Base-by-base conservation (phyloP, 768 basidiomycete genomes). In the Termitomyces heimii region DNA sequence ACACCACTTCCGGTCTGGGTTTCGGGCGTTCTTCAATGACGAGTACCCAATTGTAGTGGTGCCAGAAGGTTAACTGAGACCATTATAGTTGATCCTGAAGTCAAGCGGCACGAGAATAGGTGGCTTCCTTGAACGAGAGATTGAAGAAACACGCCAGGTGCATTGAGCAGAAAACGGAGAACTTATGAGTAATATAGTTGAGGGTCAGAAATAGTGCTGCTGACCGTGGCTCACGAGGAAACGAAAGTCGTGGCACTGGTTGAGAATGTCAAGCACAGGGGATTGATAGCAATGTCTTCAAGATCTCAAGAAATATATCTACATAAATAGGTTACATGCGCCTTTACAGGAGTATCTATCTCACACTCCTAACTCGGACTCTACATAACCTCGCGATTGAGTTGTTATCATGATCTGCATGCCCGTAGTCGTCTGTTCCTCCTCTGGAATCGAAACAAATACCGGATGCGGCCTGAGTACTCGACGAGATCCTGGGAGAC, bases 381-480 rank as follows among this genome's bases (percentile, higher is more conserved):
- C 43, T 31, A 31, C 52, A 10, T 29, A 5, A 42, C 31, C 26
- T 32, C 46, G 49, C 34, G 24, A 20, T 32, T 35, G 29, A 9
- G 31, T 51, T 29, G 22, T 34, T 5, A 39, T 48, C 18, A 40
- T 47, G 22, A 60, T 60, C 26, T 53, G 46, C 47, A 60, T 60
- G 16, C 53, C 48, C 12, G 56, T 37, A 2, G 50, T 57, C 1
- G 59, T 60, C 20, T 60, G 58, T 34, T 67, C 57, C 56, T 70
- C 67, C 18, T 57, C 46, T 42, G 62, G 61, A 20, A 44, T n/a
- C 1, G 69, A 68, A 18, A 62, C 62, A 49, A 69, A 67, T 22
- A 59, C 45, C 2, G 63, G 61, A n/a, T 29, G 59, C 14, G 49
- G 22, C 24, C 43, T 43, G 13, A 20, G 5, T 9, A 22, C 13